These are phyloP conservation scores for Tagetes erecta DNA, from an alignment of 129 eudicot genomes.

Conservation along the genomic window DNA sequence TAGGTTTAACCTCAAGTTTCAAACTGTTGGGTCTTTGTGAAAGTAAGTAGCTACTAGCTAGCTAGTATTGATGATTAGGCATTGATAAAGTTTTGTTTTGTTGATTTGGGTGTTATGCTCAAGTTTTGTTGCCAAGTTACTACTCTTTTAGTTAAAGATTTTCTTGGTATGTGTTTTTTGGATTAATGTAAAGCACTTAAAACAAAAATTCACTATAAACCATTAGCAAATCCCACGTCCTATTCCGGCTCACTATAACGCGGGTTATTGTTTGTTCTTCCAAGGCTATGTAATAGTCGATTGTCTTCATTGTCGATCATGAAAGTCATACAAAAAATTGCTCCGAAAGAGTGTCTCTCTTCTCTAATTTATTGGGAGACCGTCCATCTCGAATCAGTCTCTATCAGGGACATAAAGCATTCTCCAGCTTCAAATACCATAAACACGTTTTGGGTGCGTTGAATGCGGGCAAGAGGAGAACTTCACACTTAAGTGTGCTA, in stretches of 20 bases:
- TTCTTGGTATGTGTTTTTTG: background rate
- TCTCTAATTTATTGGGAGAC: too few relatives aligned
- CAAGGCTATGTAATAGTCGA: too few relatives aligned
- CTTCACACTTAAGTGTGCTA: background rate
- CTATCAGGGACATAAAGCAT: background rate
- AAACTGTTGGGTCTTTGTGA: too few relatives aligned
- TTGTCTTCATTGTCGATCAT: too few relatives aligned
- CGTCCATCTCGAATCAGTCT: too few relatives aligned
- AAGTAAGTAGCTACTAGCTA: background rate
- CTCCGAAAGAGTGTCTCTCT: too few relatives aligned
- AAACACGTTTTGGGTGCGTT: background rate
- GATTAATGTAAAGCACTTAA: background rate
- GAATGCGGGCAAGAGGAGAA: background rate
- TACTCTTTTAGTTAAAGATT: background rate
- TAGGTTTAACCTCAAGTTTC: background rate
- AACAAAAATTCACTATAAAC: background rate
- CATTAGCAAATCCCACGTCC: background rate
- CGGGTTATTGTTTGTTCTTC: too few relatives aligned
- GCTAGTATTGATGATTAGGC: background rate
- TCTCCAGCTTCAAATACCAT: background rate
- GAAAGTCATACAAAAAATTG: too few relatives aligned
- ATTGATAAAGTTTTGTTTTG: background rate
- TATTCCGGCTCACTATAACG: too few relatives aligned
- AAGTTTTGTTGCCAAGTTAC: background rate
- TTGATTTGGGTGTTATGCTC: background rate